A percentile compares a stretch with the other conserved stretches of the same genome.
phyloP scores from a whole-genome alignment of 78 protist species.

The Speleostelium caveatum region DNA sequence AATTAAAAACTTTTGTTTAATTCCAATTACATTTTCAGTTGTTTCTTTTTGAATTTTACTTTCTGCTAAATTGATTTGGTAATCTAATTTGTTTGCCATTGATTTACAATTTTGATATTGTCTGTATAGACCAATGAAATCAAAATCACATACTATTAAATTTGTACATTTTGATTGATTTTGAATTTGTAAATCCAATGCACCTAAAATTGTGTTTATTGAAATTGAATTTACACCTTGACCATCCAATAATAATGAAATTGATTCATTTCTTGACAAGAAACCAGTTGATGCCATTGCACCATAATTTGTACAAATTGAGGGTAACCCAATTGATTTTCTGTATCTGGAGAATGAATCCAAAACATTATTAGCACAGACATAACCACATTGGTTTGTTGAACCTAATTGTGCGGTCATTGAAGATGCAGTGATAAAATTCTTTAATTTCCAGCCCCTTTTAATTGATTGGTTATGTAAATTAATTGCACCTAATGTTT shows the following conservation, averaged over 20 bases:
- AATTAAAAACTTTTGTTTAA: not conserved
- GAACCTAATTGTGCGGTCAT: not conserved
- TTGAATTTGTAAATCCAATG: conserved; percentile 3
- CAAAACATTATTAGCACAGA: not conserved
- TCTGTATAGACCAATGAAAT: no score
- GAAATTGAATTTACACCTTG: not conserved
- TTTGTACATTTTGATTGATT: not conserved
- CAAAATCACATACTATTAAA: not conserved
- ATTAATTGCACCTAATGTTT: conserved; percentile 11
- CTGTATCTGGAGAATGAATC: conserved; percentile 9
- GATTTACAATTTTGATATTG: no score
- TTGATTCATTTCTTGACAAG: conserved; percentile 1
- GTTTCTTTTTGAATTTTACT: not conserved
- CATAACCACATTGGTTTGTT: not conserved
- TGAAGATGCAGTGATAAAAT: conserved; percentile 11
- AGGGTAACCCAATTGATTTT: conserved; percentile 10
- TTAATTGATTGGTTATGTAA: conserved; percentile 5
- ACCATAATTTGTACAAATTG: not conserved
- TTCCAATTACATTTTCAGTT: not conserved
- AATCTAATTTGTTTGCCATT: not conserved
- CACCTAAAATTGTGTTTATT: not conserved
- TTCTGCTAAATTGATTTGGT: not conserved
- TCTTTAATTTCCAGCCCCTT: not conserved
- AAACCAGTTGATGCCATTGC: not conserved
- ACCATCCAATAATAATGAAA: not conserved